Base-by-base conservation (phyloP, 1,139 yeast genomes). In the Saccharomycopsis hybrid region DNA sequence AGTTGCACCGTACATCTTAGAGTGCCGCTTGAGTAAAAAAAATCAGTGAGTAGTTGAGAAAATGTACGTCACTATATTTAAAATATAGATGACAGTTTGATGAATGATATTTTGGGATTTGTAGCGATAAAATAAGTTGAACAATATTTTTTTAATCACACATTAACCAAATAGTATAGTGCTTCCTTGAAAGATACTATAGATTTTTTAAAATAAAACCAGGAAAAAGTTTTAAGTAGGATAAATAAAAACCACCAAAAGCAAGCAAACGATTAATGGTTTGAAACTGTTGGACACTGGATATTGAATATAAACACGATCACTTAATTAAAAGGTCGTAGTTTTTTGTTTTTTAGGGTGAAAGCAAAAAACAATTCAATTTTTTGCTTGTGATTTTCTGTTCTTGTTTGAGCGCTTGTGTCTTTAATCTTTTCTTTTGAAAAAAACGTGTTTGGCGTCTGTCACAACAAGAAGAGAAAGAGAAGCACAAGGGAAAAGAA, bases 301-400 rank as follows among this genome's bases (percentile, higher is more conserved):
- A n/a, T n/a, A n/a, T n/a, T n/a, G n/a, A n/a, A n/a, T n/a, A n/a
- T n/a, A n/a, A n/a, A n/a, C n/a, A 36, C 49, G 49, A 46, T 24
- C 8, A 46, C 49, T 46, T 46, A 46, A 35, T 41, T 46, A 47
- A 43, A 47, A 47, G 47, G 43, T 48, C 50, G 47, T 39, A 18
- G 11, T 32, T 35, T 13, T 11, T 18, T 28, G 41, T 40, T 18
- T 18, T 40, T n/a, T 40, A 18, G 7, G 11, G 84, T 80, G 55
- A 94, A 85, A 66, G 76, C 88, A 58, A 97, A 96, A 97, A 97
- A 92, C 56, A 89, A 57, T 73, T 43, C 69, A 59, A 59, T 66
- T 67, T 60, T 73, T 73, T 47, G 65, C 13, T 33, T 5, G 37
- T 33, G 5, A n/a, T n/a, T n/a, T n/a, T n/a, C n/a, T n/a, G n/a